Base-by-base conservation (phyloP, 306 rosid genomes). In the Medicago ruthenica region DNA sequence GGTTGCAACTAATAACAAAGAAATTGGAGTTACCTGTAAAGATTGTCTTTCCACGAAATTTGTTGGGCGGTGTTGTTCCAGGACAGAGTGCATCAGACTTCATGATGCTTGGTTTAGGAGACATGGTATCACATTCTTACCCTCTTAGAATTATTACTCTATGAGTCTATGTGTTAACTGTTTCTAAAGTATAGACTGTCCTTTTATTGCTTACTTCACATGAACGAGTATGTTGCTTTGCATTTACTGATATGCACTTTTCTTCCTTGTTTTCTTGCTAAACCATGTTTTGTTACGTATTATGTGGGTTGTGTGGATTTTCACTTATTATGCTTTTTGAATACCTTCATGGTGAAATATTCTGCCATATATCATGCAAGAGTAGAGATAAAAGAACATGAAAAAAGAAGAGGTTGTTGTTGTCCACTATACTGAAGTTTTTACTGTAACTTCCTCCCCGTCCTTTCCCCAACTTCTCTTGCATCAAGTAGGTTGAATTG, bases 101-200 rank as follows among this genome's bases (percentile, higher is more conserved):
- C 89, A 96, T 96, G 98, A 96, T 96, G 98, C 98, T 96, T 74
- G 99, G 99, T 73, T 94, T 96, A 18, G 97, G 99, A 36, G 99
- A 92, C 82, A 96, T 96, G 99, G 98, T 96, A 89, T 74, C 80
- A 0, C 77, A 70, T 79, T 71, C 57, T 57, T 79, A 66, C 67
- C 27, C 83, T 60, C n/a, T 60, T 22, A 66, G 20, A 47, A 64
- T 15, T 39, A 48, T 74, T 40, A 45, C 70, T 63, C 1, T 17
- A 51, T 9, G 27, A 68, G 37, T 57, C 3, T 6, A 21, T 18
- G 20, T 51, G 55, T 45, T 15, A 55, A 31, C 13, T 47, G 79
- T 74, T 75, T 76, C 53, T 47, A 20, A 37, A 21, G 16, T 21
- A 47, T 62, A 57, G 60, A 16, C 37, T 71, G 11, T 59, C 62